Conservation (phyloP, 2,329 filamentous ascomycete genomes). For the Didymella segeticola region DNA sequence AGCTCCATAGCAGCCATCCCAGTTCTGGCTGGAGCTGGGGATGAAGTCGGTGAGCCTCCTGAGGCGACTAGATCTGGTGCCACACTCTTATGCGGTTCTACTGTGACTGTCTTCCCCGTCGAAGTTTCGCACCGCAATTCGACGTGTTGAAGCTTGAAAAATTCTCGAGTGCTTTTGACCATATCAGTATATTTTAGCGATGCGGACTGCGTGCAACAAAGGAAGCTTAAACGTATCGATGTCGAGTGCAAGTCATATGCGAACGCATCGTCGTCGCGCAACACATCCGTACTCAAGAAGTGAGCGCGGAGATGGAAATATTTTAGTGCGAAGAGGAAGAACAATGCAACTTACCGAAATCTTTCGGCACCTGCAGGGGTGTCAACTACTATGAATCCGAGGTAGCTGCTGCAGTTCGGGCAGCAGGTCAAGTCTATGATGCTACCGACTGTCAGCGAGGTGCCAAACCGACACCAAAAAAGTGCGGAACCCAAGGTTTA, state of each 20-base stretch:
- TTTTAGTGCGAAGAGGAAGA: constrained; percentile 2
- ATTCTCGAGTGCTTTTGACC: constrained; percentile 42
- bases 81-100: constrained; percentile 37
- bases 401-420: constrained; percentile 9
- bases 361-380: constrained; percentile 34
- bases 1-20: constrained; percentile 37
- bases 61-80: constrained; percentile 27
- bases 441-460: constrained; percentile 10
- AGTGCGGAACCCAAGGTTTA: constrained; percentile 33
- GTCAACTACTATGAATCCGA: constrained; percentile 41
- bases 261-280: not conserved
- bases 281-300: not conserved
- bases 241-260: not conserved
- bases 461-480: constrained; percentile 7
- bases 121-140: constrained; percentile 46
- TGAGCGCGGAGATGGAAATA: not conserved
- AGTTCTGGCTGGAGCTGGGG: constrained; percentile 18
- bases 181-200: not conserved
- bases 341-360: constrained; percentile 43
- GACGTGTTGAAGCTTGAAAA: constrained; percentile 50
- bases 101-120: constrained; percentile 27
- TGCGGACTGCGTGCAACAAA: not conserved
- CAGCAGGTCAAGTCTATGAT: constrained; percentile 14
- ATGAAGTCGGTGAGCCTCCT: constrained; percentile 27
- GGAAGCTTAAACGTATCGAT: not conserved